Evolutionary conservation across 2,329 filamentous ascomycete genomes (phyloP), one percentile per base, ranked within the genome.

Genomic region (Nothophaeocryptopus gaeumannii): DNA sequence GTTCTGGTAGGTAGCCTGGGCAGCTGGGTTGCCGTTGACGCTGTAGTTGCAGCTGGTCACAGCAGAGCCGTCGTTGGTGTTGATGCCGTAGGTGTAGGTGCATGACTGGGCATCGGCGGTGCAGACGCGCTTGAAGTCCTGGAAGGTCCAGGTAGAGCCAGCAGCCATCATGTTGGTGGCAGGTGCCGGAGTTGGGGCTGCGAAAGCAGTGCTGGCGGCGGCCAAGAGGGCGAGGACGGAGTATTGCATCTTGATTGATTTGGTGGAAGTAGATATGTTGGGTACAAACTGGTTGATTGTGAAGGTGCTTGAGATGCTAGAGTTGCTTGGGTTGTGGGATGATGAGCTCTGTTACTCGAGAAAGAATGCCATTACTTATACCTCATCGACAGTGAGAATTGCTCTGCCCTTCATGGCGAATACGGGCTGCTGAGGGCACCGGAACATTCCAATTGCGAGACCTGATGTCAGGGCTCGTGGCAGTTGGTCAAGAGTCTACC

Each of bases 41-140:
- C 39, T 32, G 53, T 56, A 60, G 39, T 9, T 38, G 51, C 58
- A 60, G 5, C 15, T 14, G 26, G 50, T 56, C n/a, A 41, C 39
- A 5, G 35, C 33, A n/a, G 20, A 33, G 39, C 49, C 47, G 42
- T 52, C 48, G 51, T 57, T 54, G 44, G 49, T 53, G 47, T 59
- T 55, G 54, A 59, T 55, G 37, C 30, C 45, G 47, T 50, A 59
- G 45, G 31, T 44, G 54, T 53, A 58, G 8, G 40, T 47, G 56
- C 56, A 59, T 20, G 13, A 39, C 34, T 42, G 46, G 47, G 37
- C 39, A 37, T 38, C 51, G 20, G n/a, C 20, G 37, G 30, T 45
- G 50, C 58, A 60, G 33, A 39, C 45, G 34, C 58, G 56, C 13
- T 53, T 53, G 55, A 60, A 58, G 47, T 54, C 49, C 16, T 52